These are phyloP conservation scores for Vigna mungo DNA, from an alignment of 306 rosid species.

Conservation along the genomic window DNA sequence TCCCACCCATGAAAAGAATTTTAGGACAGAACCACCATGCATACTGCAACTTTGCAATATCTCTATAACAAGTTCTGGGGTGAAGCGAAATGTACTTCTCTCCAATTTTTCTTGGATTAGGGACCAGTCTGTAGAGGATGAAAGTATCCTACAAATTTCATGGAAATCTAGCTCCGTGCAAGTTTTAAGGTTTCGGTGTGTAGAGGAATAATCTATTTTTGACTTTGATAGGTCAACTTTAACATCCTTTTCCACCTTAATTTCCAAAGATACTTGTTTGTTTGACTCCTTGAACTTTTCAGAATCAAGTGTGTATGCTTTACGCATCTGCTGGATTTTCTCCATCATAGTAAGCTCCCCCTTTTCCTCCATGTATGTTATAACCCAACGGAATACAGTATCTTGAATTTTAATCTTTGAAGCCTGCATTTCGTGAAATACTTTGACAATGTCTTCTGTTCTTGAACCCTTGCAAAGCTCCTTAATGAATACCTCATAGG, in stretches of 20 bases:
- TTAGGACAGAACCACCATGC: slow-evolving; percentile 61
- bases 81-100: slow-evolving; percentile 59
- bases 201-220: slow-evolving; percentile 28
- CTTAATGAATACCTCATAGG: slow-evolving; percentile 70
- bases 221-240: slow-evolving; percentile 45
- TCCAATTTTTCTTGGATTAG: slow-evolving; percentile 63
- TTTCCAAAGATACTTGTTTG: slow-evolving; percentile 39
- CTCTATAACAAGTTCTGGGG: slow-evolving; percentile 70
- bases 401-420: slow-evolving; percentile 57
- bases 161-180: slow-evolving; percentile 59
- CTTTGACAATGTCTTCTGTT: slow-evolving; percentile 70
- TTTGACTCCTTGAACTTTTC: slow-evolving; percentile 43
- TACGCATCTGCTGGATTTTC: slow-evolving; percentile 65
- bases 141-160: slow-evolving; percentile 58
- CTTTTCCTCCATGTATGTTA: slow-evolving; percentile 63
- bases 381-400: slow-evolving; percentile 58
- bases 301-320: slow-evolving; percentile 51
- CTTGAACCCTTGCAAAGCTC: slow-evolving; percentile 82
- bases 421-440: slow-evolving; percentile 71
- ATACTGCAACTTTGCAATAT: slow-evolving; percentile 56
- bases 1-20: slow-evolving; percentile 83
- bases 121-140: slow-evolving; percentile 65
- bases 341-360: slow-evolving; percentile 59
- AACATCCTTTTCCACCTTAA: slow-evolving; percentile 40
- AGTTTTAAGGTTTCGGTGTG: slow-evolving; percentile 48